Base-by-base conservation (phyloP, 1,284 basidiomycete species). In the Sanghuangporus weigelae region DNA sequence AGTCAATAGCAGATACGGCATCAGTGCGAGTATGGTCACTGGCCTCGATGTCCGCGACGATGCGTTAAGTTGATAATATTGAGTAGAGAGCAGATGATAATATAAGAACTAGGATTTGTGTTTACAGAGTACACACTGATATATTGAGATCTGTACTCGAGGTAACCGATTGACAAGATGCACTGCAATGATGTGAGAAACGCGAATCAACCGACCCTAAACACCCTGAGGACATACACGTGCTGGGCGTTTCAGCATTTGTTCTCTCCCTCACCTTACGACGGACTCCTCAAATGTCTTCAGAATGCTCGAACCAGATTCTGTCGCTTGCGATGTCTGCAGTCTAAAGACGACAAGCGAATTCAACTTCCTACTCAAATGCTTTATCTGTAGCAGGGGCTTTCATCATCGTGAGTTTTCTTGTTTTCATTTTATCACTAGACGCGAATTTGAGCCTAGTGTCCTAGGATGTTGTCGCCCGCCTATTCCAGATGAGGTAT, bases 391-490 rank as follows among this genome's bases (percentile, higher is more conserved):
- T 35, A 51, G 50, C 53, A 26, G 59, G 12, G 50, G 49, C 7
- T 54, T 53, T 53, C 59, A 60, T 38, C 59, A 60, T 53, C 31
- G 59, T 60, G 40, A 21, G 59, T 42, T 39, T 59, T 16, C 21
- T 36, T 50, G 21, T 11, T 36, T 1, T 39, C 16, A 38, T 8
- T 5, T 54, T 35, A 11, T 38, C 31, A n/a, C 7, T 23, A 19
- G n/a, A 50, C 49, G 26, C 26, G 19, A 57, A 21, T 23, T n/a
- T 58, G 10, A 23, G 53, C 55, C 10, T 26, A 14, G 26, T 62
- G 21, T 51, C 14, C n/a, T 36, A 64, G 63, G 63, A 10, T 64
- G 63, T 26, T 60, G 51, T 19, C 55, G 39, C 36, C 63, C 63
- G 42, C 63, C 58, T 42, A 55, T 64, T 12, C 12, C n/a, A n/a